Conservation (phyloP, 139 green algal genomes). For the Astrephomene gubernaculifera region DNA sequence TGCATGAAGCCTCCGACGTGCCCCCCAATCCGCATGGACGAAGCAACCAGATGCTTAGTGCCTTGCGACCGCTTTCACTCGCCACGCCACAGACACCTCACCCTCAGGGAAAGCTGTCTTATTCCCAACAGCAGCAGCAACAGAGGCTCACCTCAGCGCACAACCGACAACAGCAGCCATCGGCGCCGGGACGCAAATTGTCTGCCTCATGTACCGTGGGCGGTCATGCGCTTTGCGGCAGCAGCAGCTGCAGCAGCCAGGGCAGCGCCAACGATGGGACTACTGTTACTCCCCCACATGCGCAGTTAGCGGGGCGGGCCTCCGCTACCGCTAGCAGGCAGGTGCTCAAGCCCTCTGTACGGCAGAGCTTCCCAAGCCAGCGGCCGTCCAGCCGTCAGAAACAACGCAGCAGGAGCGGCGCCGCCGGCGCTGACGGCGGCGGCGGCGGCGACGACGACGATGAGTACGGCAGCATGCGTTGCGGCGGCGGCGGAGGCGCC, state of each 20-base stretch:
- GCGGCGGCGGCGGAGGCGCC: too few species aligned
- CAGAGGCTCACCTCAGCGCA: background rate
- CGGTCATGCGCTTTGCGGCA: background rate
- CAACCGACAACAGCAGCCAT: background rate
- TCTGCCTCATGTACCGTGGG: background rate
- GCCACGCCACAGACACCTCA: too few species aligned
- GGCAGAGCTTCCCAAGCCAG: background rate
- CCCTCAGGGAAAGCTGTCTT: too few species aligned
- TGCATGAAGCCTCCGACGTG: too few species aligned
- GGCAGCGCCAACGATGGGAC: background rate
- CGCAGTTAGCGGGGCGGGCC: background rate
- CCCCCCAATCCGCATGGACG: background rate
- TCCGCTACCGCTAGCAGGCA: background rate
- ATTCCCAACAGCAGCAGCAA: background rate
- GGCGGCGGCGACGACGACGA: background rate
- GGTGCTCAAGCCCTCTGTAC: background rate
- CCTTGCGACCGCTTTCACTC: background rate
- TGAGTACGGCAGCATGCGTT: too few species aligned
- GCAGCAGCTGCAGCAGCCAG: background rate
- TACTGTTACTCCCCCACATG: background rate
- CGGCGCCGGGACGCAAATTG: background rate
- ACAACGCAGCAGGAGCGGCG: background rate
- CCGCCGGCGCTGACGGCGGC: background rate
- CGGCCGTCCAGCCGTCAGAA: background rate
- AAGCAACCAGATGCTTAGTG: slow-evolving; percentile 1